Evolutionary conservation across 2,329 filamentous ascomycete species (phyloP), one percentile per base, ranked within the genome.

Genomic region (Xylariaceae sp.): DNA sequence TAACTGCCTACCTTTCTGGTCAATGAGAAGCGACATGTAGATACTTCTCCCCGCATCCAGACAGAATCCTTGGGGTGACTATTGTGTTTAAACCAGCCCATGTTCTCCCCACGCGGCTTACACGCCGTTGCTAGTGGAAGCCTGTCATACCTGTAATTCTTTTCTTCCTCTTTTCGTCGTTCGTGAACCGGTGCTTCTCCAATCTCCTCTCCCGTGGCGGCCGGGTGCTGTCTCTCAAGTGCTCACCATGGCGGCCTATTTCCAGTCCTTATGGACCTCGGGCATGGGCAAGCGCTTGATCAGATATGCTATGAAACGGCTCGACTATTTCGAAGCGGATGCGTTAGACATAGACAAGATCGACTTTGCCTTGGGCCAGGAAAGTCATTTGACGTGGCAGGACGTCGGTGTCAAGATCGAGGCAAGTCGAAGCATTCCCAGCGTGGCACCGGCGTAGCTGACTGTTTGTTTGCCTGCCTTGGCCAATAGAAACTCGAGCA

Each of bases 211-310:
- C 30, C 17, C 24, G 42, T 21, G 27, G n/a, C n/a, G n/a, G n/a
- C n/a, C n/a, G n/a, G n/a, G n/a, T n/a, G n/a, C n/a, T n/a, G n/a
- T n/a, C n/a, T n/a, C n/a, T n/a, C n/a, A n/a, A 36, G 31, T 35
- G 28, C 39, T 45, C 59, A 61, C 45, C 62, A 88, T 89, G 85
- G 79, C 82, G 38, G 81, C 75, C 59, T 80, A 86, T 59, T 76
- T 92, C 56, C 81, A 71, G 63, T 73, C 71, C 41, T 78, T 80
- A 55, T 66, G 70, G 54, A 71, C 65, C 60, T 78, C 88, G 48
- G 85, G 78, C 52, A 87, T 94, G 71, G 86, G 89, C 67, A 94
- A 92, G 74, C 81, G 84, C 62, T 74, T 97, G 54, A 75, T 97
- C 50, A 83, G 87, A 51, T 95, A 92, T 68, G 87, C 83, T 34